Evolutionary conservation across 345 rosid species (phyloP).

Genomic region (Adansonia digitata): DNA sequence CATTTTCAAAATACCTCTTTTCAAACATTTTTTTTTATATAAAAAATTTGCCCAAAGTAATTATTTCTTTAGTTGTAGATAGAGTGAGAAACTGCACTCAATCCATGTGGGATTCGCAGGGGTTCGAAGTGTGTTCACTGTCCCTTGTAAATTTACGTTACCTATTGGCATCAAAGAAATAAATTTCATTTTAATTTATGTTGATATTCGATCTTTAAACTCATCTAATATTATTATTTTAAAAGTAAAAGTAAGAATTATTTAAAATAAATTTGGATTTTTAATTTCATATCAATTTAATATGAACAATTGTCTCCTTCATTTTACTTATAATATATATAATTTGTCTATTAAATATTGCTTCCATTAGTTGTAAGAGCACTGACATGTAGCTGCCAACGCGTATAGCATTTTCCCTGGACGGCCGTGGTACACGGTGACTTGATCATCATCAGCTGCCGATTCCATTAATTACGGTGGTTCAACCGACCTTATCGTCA

Average conservation of each 20-base stretch:
- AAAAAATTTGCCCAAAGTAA: background rate
- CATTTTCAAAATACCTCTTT: background rate
- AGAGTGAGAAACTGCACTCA: conserved; percentile 38
- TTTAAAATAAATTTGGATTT: too few species aligned
- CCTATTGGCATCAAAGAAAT: conserved; percentile 1
- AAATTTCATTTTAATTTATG: too few species aligned
- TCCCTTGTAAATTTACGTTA: conserved; percentile 17
- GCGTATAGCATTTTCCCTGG: background rate
- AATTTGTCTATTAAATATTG: too few species aligned
- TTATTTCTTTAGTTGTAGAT: conserved; percentile 21
- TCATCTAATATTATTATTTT: too few species aligned
- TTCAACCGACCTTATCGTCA: conserved; percentile 33
- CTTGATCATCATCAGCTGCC: background rate
- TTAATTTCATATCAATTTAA: too few species aligned
- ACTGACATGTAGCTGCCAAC: background rate
- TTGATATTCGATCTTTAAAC: too few species aligned
- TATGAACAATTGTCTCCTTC: too few species aligned
- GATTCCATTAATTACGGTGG: conserved; percentile 17
- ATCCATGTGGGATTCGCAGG: conserved; percentile 39
- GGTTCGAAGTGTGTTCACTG: conserved; percentile 44
- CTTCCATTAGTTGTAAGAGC: background rate
- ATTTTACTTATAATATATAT: too few species aligned
- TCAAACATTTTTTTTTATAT: background rate
- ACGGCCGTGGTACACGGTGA: conserved; percentile 9
- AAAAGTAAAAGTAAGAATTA: too few species aligned